Evolutionary conservation across 495 filamentous ascomycete genomes (phyloP), one percentile per base, ranked within the genome.

Genomic region (Penicillium longicatenatum): DNA sequence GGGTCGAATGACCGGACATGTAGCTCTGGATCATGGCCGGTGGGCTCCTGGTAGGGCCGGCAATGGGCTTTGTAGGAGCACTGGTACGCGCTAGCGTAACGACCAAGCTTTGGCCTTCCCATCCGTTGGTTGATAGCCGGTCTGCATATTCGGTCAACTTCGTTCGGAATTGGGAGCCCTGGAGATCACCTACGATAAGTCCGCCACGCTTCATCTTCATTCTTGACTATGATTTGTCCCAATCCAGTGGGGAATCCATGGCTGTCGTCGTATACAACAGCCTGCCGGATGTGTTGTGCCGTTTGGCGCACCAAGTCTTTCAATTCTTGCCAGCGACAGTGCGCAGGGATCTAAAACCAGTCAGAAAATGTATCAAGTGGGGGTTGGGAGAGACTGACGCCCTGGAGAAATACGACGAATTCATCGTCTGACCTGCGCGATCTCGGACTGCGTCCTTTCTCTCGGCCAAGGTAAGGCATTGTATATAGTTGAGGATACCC

Each of bases 281-380:
- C 77, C 51, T 79, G 77, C 10, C 77, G 73, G 47, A 79, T 78
- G 60, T 79, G 77, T 37, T 74, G 50, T 17, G 77, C 75, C 10
- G 75, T 78, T 55, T 79, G 75, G 16, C 77, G 77, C 20, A 79
- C 72, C 8, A 79, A 58, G 51, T 79, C 77, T 53, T 79, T 79
- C 30, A 79, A 56, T 63, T 79, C 77, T 63, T 79, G 77, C 77
- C 77, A 79, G 50, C 77, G 76, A 44, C 77, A 79, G 45, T 78
- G 77, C 7, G 75, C 59, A 39, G 77, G 75, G 50, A 79, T 75
- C 77, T 79, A n/a, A 17, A 39, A 4, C 37, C 14, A 17, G 37
- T 39, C 6, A 39, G 37, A 6, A 6, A 26, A 39, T 17, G 41
- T 52, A 10, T 46, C 10, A 51, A 11, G 9, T 43, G 12, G n/a